Base-by-base conservation (phyloP, 352 stramenopile species). In the Phytophthora aleatoria region DNA sequence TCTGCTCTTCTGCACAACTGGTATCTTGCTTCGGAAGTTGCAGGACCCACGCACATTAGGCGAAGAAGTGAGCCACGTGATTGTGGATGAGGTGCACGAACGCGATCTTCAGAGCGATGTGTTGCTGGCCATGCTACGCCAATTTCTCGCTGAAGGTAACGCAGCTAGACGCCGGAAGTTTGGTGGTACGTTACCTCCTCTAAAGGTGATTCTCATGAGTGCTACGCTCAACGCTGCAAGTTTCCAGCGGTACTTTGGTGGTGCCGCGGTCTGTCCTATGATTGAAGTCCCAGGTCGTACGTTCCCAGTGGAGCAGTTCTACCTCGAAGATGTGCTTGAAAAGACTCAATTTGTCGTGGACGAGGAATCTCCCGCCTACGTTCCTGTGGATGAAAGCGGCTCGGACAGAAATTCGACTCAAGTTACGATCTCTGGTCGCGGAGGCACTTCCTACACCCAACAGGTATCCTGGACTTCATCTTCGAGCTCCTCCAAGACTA, bases 21-120 rank as follows among this genome's bases (percentile, higher is more conserved):
- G 96, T 33, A 94, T 99, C 20, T 67, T 99, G 33, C 73, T 99
- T 8, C 91, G 95, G 11, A 89, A 90, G 52, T 76, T 99, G 5
- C 95, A 98, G 49, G 79, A 89, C 2, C 85, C 94, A 11, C 74
- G 64, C 5, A 90, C 83, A 5, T 73, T 98, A 3, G 66, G 61
- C 2, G 69, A 94, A 30, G 86, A 91, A 48, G 77, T 99, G 39
- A 98, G 94, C 26, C 97, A 99, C 72, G 89, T 99, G 51, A 95
- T 99, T 49, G 90, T 99, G 13, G 98, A 99, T 71, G 97, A 99
- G 73, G 96, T 99, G 28, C 96, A 99, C 69, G 98, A 99, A 75
- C 84, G 97, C 15, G 90, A 98, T 63, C 73, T 97, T 13, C 92
- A 97, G 59, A 97, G 83, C 12, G 92, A 98, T 48, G 92, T 98